Evolutionary conservation across 345 rosid species (phyloP), one percentile per base, ranked within the genome.

Genomic region (Triadica sebifera): DNA sequence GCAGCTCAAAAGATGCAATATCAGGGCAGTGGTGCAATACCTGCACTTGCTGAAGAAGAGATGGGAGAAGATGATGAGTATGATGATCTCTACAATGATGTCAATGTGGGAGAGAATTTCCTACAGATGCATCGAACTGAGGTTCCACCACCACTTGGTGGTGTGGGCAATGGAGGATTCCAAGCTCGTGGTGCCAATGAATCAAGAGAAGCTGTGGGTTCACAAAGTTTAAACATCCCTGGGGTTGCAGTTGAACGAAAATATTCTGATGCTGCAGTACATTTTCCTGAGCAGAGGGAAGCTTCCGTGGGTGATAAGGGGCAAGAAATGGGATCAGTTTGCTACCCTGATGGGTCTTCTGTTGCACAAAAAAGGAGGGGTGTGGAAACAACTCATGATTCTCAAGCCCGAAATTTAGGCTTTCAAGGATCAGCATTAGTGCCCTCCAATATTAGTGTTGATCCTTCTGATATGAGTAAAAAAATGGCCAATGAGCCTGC

Each of bases 11-110:
- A 89, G 90, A 75, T 80, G 74, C 85, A 80, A 59, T 87, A 84
- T 81, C 97, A 90, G 69, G 93, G 91, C 59, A 82, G 87, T 67
- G 97, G 91, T 70, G 86, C 97, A 46, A 92, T 92, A 64, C 91
- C 97, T 81, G 95, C 97, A 45, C 81, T 92, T 72, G 91, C 89
- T 4, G 97, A 92, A 80, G 97, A 86, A 79, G 97, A 90, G 70
- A 59, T 88, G 55, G 84, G 91, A 77, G 94, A 80, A 77, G 97
- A 91, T 77, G 97, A 91, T 75, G 97, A 91, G 68, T 92, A 86
- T 61, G 97, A 90, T 79, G 97, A 92, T 83, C 90, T 92, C 17
- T 91, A 91, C 67, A 91, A 91, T 65, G 95, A 92, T 84, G 95
- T 91, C 49, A 91, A 91, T 78, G 94, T 91, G 19, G 97, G 97